These are phyloP conservation scores for Solanum gracilifrons DNA, from an alignment of 257 asterid species.

Conservation along the genomic window DNA sequence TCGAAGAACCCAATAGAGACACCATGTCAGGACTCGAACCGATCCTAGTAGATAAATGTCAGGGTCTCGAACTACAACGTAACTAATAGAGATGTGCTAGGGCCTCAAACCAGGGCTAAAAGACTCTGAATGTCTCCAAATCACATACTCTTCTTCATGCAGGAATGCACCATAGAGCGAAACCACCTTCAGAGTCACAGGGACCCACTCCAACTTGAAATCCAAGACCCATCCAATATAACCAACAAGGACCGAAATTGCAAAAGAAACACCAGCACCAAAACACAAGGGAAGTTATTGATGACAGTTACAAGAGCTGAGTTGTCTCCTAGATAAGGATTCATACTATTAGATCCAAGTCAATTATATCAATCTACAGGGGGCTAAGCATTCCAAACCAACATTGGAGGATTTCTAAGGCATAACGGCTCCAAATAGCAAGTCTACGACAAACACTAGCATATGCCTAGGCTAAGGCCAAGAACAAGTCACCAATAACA, in stretches of 20 bases:
- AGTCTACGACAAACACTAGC: background rate
- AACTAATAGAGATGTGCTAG: background rate
- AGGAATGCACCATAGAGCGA: background rate
- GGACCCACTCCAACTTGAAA: background rate
- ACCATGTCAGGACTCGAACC: no score
- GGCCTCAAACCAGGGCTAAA: background rate
- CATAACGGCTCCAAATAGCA: background rate
- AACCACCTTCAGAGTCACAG: background rate
- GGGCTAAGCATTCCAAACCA: background rate
- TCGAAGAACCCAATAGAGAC: no score
- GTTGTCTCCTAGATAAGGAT: background rate
- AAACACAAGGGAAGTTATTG: no score
- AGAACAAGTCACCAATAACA: background rate
- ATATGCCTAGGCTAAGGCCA: background rate
- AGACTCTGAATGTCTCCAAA: background rate
- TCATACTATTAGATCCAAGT: background rate
- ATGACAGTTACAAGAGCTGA: background rate
- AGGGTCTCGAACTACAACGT: background rate
- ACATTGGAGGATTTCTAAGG: background rate
- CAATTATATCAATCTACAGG: background rate
- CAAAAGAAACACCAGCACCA: background rate
- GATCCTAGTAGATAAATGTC: background rate
- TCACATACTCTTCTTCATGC: background rate
- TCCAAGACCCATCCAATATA: no score
- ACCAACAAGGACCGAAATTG: background rate